A percentile compares a stretch with the other conserved stretches of the same genome.
Conservation (phyloP, 352 stramenopile genomes). For the Pythium brassicae region DNA sequence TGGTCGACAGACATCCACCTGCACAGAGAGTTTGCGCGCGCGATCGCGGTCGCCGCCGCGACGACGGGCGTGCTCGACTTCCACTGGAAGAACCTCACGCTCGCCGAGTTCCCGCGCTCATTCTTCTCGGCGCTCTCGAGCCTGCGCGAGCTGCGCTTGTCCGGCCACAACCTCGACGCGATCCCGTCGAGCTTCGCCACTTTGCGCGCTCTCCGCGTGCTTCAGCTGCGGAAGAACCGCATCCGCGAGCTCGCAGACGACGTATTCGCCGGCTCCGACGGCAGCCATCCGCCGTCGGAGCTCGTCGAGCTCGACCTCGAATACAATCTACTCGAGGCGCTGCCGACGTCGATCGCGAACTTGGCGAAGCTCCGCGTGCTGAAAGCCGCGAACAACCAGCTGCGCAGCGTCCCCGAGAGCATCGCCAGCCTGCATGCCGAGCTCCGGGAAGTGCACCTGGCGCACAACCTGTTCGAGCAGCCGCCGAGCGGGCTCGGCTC, state of each 20-base stretch:
- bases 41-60: slow-evolving; percentile 27
- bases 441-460: slow-evolving; percentile 33
- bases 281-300: slow-evolving; percentile 1
- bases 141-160: slow-evolving; percentile 56
- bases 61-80: slow-evolving; percentile 45
- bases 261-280: slow-evolving; percentile 23
- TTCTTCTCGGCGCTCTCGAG: slow-evolving; percentile 44
- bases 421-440: slow-evolving; percentile 24
- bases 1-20: slow-evolving; percentile 75
- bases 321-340: slow-evolving; percentile 43
- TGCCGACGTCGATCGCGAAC: slow-evolving; percentile 39
- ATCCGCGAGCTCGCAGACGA: slow-evolving; percentile 39
- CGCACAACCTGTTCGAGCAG: slow-evolving; percentile 50
- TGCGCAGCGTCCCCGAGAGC: slow-evolving; percentile 30
- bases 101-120: slow-evolving; percentile 30
- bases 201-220: slow-evolving; percentile 38
- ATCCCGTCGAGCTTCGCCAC: slow-evolving; percentile 32
- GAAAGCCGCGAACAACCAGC: slow-evolving; percentile 41
- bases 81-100: slow-evolving; percentile 62
- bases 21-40: slow-evolving; percentile 43
- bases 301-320: slow-evolving; percentile 64
- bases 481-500: slow-evolving; percentile 23
- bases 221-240: slow-evolving; percentile 61
- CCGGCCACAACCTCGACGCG: slow-evolving; percentile 40
- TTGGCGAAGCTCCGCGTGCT: slow-evolving; percentile 38